Evolutionary conservation across 2,329 filamentous ascomycete genomes (phyloP), one percentile per base, ranked within the genome.

Genomic region (Cladosporium sp.): DNA sequence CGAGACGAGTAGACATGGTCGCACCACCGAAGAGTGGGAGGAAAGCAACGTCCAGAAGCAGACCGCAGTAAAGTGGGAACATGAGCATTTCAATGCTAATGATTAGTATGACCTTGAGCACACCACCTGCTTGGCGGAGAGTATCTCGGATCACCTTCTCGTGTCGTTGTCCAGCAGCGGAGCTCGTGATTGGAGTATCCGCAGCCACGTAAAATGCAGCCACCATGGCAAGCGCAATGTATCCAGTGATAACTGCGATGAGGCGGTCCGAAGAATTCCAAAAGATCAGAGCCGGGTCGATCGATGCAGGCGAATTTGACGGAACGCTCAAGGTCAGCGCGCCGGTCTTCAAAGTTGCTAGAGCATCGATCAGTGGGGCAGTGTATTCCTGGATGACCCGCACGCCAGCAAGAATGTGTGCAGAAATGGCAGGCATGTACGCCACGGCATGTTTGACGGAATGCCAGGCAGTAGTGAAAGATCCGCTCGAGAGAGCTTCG

Each of bases 61-160:
- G 83, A 5, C 95, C 95, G 73, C 95, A 99, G 77, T 99, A 99
- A 1, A 99, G 83, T 0, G 95, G 95, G 74, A 99, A 99, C 7
- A 93, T 88, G 39, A 99, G 88, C 95, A 99, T 99, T 80, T 99
- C 95, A 72, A 99, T 99, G 69, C 93, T 95, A 70, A 99, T 99
- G 73, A 99, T 98, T 67, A 98, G 81, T 59, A 99, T 96, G 25
- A 99, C 95, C 78, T 99, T 99, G 83, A 97, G 88, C 11, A 99
- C 94, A 16, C 96, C 95, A 49, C 95, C 96, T 57, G 95, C 95
- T 82, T 99, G 96, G 68, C 93, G 89, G 25, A 99, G 83, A 1
- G 89, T 85, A 68, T 98, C 94, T 26, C 94, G 89, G 49, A 97
- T 78, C 8, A 89, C 85, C 26, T 89, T 90, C 76, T 98, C 93